These are phyloP conservation scores for Petunia hybrid DNA, from an alignment of 305 asterid genomes.

Conservation along the genomic window DNA sequence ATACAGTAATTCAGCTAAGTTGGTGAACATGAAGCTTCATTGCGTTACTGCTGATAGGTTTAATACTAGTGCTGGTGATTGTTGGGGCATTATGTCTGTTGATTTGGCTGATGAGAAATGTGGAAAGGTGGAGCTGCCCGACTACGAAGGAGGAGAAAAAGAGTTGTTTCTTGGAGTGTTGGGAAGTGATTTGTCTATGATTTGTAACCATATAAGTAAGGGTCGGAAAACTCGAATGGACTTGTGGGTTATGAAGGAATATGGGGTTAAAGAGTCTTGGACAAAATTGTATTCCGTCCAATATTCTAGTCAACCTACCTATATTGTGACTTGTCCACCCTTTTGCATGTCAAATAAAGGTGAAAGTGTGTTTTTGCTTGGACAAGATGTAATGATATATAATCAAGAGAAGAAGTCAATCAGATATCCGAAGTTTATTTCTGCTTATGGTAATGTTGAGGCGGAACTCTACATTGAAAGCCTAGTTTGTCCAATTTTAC, in stretches of 20 bases:
- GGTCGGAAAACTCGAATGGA: constrained; percentile 23
- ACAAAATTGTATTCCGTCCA: constrained; percentile 37
- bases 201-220: constrained; percentile 28
- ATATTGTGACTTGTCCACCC: constrained; percentile 26
- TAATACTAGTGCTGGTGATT: not conserved
- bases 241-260: constrained; percentile 64
- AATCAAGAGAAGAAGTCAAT: constrained; percentile 39
- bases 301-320: constrained; percentile 24
- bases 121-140: constrained; percentile 54
- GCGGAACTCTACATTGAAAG: constrained; percentile 52
- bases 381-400: constrained; percentile 40
- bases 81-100: constrained; percentile 54
- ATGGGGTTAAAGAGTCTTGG: constrained; percentile 41
- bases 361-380: constrained; percentile 45
- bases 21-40: not conserved
- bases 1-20: not conserved
- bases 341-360: constrained; percentile 48
- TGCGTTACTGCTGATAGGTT: not conserved
- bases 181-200: constrained; percentile 50
- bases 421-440: constrained; percentile 36
- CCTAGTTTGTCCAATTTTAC: constrained; percentile 42
- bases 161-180: constrained; percentile 48
- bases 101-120: constrained; percentile 57
- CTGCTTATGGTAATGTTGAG: constrained; percentile 31
- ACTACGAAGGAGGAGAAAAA: constrained; percentile 40